A percentile compares a stretch with the other conserved stretches of the same genome.
Conservation (phyloP, 169 alveolate genomes). For the Theileria sp. region DNA sequence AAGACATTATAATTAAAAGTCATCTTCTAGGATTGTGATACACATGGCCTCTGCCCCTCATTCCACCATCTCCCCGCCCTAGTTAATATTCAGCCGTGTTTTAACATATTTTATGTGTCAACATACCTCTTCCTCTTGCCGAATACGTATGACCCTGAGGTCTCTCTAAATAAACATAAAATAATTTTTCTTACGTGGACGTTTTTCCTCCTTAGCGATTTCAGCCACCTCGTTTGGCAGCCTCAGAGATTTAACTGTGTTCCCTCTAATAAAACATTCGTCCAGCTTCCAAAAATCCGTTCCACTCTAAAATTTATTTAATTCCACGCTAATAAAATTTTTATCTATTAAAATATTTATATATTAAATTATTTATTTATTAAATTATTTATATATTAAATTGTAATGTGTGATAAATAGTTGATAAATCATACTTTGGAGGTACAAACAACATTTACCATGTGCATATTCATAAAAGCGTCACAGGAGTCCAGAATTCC, state of each 20-base stretch:
- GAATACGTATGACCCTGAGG: background rate
- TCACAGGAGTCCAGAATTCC: constrained; percentile 81
- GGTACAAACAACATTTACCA: constrained; percentile 80
- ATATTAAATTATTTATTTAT: too few relatives aligned
- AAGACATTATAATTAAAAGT: background rate
- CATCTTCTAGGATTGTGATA: constrained; percentile 6
- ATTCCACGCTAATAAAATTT: too few relatives aligned
- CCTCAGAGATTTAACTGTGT: constrained; percentile 80
- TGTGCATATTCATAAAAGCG: constrained; percentile 81
- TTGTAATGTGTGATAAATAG: too few relatives aligned
- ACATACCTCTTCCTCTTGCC: constrained; percentile 34
- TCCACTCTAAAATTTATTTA: constrained; percentile 66
- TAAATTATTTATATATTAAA: too few relatives aligned
- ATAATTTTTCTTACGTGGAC: constrained; percentile 42
- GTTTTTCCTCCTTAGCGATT: constrained; percentile 77
- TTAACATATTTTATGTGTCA: background rate
- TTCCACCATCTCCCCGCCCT: constrained; percentile 26
- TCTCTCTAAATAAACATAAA: background rate
- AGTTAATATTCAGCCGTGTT: background rate
- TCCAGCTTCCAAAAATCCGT: constrained; percentile 77
- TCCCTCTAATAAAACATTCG: constrained; percentile 83
- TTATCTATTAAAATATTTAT: background rate
- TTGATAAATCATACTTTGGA: constrained; percentile 60
- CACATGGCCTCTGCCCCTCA: constrained; percentile 26
- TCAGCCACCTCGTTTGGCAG: constrained; percentile 78